Evolutionary conservation across 2,329 filamentous ascomycete species (phyloP).

Genomic region (Pseudophaeomoniella oleicola): DNA sequence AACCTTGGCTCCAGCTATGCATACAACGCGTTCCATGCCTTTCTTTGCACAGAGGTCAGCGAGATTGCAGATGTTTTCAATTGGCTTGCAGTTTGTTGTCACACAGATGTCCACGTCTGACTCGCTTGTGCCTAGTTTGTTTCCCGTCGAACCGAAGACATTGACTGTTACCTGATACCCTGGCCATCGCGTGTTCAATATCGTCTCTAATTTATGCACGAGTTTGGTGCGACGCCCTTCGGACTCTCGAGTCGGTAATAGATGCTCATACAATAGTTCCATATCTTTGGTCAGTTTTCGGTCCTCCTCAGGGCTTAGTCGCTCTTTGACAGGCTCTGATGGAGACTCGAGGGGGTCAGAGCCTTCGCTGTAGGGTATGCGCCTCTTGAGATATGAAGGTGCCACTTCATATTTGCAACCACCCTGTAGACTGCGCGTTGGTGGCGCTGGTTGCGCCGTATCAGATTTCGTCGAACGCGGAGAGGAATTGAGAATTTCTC

Average conservation of each 20-base stretch:
- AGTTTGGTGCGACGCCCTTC: slow-evolving; percentile 61
- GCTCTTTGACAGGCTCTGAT: slow-evolving; percentile 53
- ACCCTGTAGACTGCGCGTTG: slow-evolving; percentile 49
- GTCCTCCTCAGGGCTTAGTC: slow-evolving; percentile 58
- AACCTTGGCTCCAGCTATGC: slow-evolving; percentile 87
- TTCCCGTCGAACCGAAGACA: slow-evolving; percentile 96
- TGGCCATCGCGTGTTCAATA: slow-evolving; percentile 86
- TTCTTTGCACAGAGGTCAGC: slow-evolving; percentile 74
- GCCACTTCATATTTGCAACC: slow-evolving; percentile 83
- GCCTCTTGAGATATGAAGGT: slow-evolving; percentile 62
- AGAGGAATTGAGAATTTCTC: slow-evolving; percentile 59
- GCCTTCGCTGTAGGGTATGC: slow-evolving; percentile 88
- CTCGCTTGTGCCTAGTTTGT: slow-evolving; percentile 83
- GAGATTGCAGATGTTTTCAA: slow-evolving; percentile 83
- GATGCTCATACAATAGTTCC: slow-evolving; percentile 66
- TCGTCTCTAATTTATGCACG: slow-evolving; percentile 71
- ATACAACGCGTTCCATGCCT: slow-evolving; percentile 93
- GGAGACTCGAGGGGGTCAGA: slow-evolving; percentile 56
- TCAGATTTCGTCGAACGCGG: slow-evolving; percentile 85
- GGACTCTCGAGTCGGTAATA: slow-evolving; percentile 69
- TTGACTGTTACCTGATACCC: slow-evolving; percentile 79
- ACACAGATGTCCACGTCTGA: slow-evolving; percentile 99
- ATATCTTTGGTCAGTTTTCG: slow-evolving; percentile 66
- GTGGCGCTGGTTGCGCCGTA: slow-evolving; percentile 59
- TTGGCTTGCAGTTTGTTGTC: slow-evolving; percentile 71